A percentile compares a stretch with the other conserved stretches of the same genome.
Conservation (phyloP, 2,329 filamentous ascomycete species). For the Alternaria ethzedia region DNA sequence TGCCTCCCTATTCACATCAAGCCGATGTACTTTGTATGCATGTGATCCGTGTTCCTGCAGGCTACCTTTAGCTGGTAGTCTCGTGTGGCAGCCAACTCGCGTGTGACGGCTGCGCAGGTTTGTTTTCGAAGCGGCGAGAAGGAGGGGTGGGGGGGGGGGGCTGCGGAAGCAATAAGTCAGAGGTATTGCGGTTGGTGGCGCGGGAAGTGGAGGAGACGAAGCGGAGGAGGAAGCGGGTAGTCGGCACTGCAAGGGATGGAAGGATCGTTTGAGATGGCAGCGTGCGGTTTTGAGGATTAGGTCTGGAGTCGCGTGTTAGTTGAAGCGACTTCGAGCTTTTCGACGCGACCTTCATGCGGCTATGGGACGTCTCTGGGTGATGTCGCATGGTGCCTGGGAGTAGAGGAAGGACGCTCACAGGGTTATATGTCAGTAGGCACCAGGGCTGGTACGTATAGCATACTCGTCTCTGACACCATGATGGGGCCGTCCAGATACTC, state of each 20-base stretch:
- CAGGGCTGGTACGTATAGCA: constrained; percentile 35
- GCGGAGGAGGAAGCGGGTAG: constrained; percentile 16
- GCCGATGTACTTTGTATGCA: constrained; percentile 28
- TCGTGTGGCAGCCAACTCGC: constrained; percentile 30
- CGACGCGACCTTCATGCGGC: neutral
- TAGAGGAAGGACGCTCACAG: constrained; percentile 19
- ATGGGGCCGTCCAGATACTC: neutral
- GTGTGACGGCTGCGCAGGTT: constrained; percentile 32
- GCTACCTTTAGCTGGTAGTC: constrained; percentile 31
- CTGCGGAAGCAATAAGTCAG: constrained; percentile 33
- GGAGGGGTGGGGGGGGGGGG: constrained; percentile 32
- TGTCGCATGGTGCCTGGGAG: neutral
- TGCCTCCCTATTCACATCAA: constrained; percentile 15
- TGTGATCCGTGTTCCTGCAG: constrained; percentile 31
- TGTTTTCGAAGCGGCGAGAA: constrained; percentile 27
- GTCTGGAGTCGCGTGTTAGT: neutral
- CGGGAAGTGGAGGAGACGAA: neutral
- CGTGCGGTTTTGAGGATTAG: constrained; percentile 20
- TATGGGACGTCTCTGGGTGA: neutral
- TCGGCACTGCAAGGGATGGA: constrained; percentile 28
- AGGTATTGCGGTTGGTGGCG: constrained; percentile 15
- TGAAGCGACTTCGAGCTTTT: neutral
- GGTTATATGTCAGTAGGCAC: constrained; percentile 38
- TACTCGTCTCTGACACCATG: constrained; percentile 23
- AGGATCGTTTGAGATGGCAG: constrained; percentile 15